phyloP scores from a whole-genome alignment of 139 green algal genomes.

The Volvox africanus region DNA sequence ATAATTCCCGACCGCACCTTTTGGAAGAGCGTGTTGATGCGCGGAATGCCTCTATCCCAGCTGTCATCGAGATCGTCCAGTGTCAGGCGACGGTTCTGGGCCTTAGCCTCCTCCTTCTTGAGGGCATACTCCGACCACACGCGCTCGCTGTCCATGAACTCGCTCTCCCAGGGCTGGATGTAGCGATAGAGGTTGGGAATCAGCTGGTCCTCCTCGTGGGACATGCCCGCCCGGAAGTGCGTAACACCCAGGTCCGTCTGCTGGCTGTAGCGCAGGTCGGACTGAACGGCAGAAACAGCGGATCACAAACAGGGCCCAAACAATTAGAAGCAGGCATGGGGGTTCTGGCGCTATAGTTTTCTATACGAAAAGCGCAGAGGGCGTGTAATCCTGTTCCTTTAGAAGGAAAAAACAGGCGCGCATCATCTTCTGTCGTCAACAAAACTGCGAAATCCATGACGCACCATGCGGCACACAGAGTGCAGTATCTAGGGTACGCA shows the following conservation, averaged over 20 bases:
- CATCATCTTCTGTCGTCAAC: no score
- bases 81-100: slow-evolving; percentile 83
- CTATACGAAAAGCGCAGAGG: no score
- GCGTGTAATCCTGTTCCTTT: no score
- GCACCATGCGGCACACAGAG: no score
- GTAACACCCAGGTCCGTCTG: slow-evolving; percentile 98
- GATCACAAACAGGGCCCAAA: slow-evolving; percentile 99
- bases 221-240: slow-evolving; percentile 99
- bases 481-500: neutral
- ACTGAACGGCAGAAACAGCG: slow-evolving; percentile 68
- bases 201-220: slow-evolving; percentile 98
- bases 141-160: slow-evolving; percentile 98
- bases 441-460: no score
- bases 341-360: no score
- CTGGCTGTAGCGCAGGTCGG: slow-evolving; percentile 93
- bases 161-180: slow-evolving; percentile 97
- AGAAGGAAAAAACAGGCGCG: no score
- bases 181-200: slow-evolving; percentile 98
- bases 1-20: no score
- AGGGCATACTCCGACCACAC: slow-evolving; percentile 99
- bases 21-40: slow-evolving; percentile 99
- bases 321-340: no score
- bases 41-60: slow-evolving; percentile 98
- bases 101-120: slow-evolving; percentile 86
- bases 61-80: slow-evolving; percentile 96